Evolutionary conservation across 352 stramenopile genomes (phyloP).

Genomic region (Globisporangium recalcitrans): DNA sequence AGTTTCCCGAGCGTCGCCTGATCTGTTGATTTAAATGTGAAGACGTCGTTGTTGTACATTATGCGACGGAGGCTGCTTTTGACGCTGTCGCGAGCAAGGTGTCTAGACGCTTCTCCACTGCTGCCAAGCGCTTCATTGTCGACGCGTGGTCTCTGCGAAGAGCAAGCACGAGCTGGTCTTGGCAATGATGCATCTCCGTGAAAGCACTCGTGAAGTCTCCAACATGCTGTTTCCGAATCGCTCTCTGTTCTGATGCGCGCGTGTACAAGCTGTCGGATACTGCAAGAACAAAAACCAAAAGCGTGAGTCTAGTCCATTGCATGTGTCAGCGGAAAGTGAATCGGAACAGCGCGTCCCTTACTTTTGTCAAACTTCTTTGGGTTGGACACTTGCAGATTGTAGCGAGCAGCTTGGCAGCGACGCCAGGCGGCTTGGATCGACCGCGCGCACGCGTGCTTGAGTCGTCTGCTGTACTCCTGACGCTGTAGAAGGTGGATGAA

Average conservation of each 20-base stretch:
- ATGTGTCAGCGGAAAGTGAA: neutral
- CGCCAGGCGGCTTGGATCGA: constrained; percentile 64
- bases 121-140: constrained; percentile 35
- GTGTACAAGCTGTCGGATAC: constrained; percentile 28
- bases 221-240: constrained; percentile 39
- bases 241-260: constrained; percentile 34
- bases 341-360: constrained; percentile 15
- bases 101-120: constrained; percentile 43
- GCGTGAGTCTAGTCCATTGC: neutral
- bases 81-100: constrained; percentile 14
- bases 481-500: constrained; percentile 49
- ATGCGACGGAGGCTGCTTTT: constrained; percentile 16
- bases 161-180: constrained; percentile 39
- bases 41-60: neutral
- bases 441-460: constrained; percentile 44
- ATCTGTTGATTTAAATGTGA: neutral
- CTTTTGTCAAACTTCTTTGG: constrained; percentile 17
- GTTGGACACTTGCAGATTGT: neutral
- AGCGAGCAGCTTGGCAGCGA: constrained; percentile 16
- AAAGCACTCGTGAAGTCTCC: constrained; percentile 37
- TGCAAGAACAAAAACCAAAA: constrained; percentile 6
- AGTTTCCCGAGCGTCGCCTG: constrained; percentile 37
- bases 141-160: constrained; percentile 37
- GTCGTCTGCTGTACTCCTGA: constrained; percentile 34
- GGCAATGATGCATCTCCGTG: constrained; percentile 37